phyloP scores from a whole-genome alignment of 352 stramenopile genomes.

The Globisporangium canariense region DNA sequence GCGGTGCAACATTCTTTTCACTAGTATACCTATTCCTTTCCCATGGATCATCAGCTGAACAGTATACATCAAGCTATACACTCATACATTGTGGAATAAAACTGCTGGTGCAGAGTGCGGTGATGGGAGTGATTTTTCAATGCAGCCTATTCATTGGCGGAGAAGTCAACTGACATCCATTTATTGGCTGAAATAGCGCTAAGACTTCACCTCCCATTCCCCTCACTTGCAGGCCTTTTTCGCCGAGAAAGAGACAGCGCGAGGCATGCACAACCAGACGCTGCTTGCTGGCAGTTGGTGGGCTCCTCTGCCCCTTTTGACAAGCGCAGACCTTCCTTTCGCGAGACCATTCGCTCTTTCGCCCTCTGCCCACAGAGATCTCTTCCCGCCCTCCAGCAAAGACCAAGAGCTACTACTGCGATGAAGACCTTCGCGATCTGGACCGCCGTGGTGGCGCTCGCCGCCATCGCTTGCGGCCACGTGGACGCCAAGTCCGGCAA shows the following conservation, averaged over 20 bases:
- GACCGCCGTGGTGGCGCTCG: constrained; percentile 16
- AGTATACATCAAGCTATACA: too few relatives aligned
- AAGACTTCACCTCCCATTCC: too few relatives aligned
- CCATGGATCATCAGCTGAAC: too few relatives aligned
- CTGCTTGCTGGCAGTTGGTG: neutral
- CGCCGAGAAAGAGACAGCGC: neutral
- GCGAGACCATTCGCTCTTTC: constrained; percentile 7
- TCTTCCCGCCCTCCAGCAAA: neutral
- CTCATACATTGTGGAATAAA: too few relatives aligned
- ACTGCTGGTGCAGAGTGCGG: too few relatives aligned
- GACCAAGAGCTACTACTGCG: constrained; percentile 5
- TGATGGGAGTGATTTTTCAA: too few relatives aligned
- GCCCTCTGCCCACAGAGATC: constrained; percentile 3
- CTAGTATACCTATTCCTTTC: too few relatives aligned
- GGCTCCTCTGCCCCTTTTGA: neutral
- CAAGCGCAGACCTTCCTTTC: neutral
- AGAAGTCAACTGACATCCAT: too few relatives aligned
- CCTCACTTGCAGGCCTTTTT: neutral
- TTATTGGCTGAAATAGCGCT: too few relatives aligned
- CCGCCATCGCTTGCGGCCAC: constrained; percentile 13
- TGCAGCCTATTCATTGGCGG: too few relatives aligned
- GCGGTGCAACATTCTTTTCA: too few relatives aligned
- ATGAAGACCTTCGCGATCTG: constrained; percentile 18
- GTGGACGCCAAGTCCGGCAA: constrained; percentile 36
- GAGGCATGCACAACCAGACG: neutral